A percentile compares a stretch with the other conserved stretches of the same genome.
Evolutionary conservation across 169 alveolate genomes (phyloP).

Genomic region (Eimeria sp.): DNA sequence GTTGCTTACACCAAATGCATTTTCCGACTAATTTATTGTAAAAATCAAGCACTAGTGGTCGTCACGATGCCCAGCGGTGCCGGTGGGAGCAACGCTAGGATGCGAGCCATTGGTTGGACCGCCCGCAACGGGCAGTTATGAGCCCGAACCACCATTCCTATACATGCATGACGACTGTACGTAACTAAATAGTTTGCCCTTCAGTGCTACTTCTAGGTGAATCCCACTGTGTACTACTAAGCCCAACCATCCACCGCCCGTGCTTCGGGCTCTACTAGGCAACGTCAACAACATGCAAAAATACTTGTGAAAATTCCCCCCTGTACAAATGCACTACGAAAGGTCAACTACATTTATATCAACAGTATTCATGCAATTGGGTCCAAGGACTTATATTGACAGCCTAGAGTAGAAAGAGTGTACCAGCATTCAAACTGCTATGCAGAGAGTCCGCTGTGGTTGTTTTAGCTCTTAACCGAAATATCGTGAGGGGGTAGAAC

Average conservation of each 20-base stretch:
- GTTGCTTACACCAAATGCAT: not conserved
- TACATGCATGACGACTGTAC: not conserved
- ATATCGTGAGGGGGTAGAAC: no score
- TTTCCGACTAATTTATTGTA: not conserved
- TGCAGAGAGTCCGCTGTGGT: no score
- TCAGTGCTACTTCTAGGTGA: not conserved
- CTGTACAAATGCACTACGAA: not conserved
- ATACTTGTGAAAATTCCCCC: not conserved
- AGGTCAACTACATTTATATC: no score
- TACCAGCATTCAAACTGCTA: no score
- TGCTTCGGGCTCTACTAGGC: not conserved
- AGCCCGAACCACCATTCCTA: not conserved
- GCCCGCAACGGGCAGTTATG: not conserved
- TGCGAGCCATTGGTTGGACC: conserved; percentile 68
- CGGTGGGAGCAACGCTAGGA: not conserved
- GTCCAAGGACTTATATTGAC: no score
- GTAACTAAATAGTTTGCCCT: not conserved
- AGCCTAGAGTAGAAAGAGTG: no score
- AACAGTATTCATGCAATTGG: no score
- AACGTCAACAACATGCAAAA: not conserved
- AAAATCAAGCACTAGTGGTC: not conserved
- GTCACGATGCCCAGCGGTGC: not conserved
- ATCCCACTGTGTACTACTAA: not conserved
- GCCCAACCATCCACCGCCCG: no score
- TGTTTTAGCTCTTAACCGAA: no score